Base-by-base conservation (phyloP, 208 protist species). In the Leishmania braziliensis region DNA sequence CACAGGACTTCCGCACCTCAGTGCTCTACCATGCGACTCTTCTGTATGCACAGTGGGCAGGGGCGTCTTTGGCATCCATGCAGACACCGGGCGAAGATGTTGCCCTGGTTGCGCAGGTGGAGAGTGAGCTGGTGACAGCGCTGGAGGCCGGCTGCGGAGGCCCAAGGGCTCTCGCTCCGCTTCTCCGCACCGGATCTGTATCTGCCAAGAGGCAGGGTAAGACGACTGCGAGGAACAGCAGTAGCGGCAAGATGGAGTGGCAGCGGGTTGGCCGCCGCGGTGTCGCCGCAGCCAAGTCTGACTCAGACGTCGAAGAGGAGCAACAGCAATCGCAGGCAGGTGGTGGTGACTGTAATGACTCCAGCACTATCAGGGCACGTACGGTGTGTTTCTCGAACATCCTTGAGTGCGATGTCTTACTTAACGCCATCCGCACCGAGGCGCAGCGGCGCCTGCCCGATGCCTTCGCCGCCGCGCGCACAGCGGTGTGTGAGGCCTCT, bases 11-110 rank as follows among this genome's bases (percentile, higher is more conserved):
- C 23, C 83, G 78, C 12, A 39, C 79, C 18, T 69, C 68, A 23
- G 72, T 81, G 77, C 81, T 89, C 43, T 92, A 89, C 84, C 82
- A 90, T 75, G 76, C 86, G 18, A 81, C 77, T 39, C 82, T 89
- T n/a, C 74, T 92, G 20, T 89, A 89, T 73, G 78, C 88, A 69
- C 81, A 84, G 58, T 66, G 71, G 70, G 51, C 68, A 1, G 66
- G 79, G 29, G 29, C 56, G 5, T 46, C 69, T 51, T 51, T 23
- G 46, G 39, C 2, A 33, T 4, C 46, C 36, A 29, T 29, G 12
- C 36, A 23, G 39, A 54, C n/a, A 29, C 46, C 46, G 16, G 29
- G 29, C 63, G 72, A 54, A 26, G 72, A 36, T 18, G 33, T 18
- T 70, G 43, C 54, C 36, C 43, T 51, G 29, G 33, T 63, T 54